Evolutionary conservation across 441 rosid genomes (phyloP), one percentile per base, ranked within the genome.

Genomic region (Geranium incanum): DNA sequence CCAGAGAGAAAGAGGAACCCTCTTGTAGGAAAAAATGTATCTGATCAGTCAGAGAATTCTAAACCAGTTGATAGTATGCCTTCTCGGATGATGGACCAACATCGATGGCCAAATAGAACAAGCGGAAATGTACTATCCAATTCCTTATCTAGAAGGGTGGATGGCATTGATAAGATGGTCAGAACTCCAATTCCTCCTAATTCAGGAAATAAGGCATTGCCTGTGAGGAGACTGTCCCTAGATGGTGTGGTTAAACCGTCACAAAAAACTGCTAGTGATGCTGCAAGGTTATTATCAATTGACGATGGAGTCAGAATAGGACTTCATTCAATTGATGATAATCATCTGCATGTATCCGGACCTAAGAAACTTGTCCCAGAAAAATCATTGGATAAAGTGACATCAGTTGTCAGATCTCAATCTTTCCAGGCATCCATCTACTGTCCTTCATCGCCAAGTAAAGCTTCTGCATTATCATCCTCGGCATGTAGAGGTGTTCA

Each of bases 1-100:
- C 91, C 91, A 18, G 97, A 89, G 85, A 90, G 94, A 74, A 95
- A 84, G 72, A 80, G 84, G 76, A 95, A 89, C 82, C 97, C 97
- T 48, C 78, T 87, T 41, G 88, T 79, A 76, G 95, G 99, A 71
- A 94, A 89, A 79, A 87, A 78, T 80, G 84, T 84, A 18, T 86
- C 86, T 71, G 92, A 87, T 80, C 96, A 86, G 76, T 87, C 90
- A 11, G 97, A 95, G 88, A 95, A 95, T 79, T 88, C 97, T 59
- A 95, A 87, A 83, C 99, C 97, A 48, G 77, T 78, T 67, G 94
- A 92, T 81, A 75, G 86, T 78, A 74, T 82, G 39, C 95, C 84
- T 76, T 66, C 88, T 73, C 80, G 91, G 77, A 78, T 90, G 78
- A 88, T 92, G 70, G 97, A 92, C 76, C 99, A 95, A 75, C 97